Base-by-base conservation (phyloP, 306 rosid genomes). In the Corylus avellana region DNA sequence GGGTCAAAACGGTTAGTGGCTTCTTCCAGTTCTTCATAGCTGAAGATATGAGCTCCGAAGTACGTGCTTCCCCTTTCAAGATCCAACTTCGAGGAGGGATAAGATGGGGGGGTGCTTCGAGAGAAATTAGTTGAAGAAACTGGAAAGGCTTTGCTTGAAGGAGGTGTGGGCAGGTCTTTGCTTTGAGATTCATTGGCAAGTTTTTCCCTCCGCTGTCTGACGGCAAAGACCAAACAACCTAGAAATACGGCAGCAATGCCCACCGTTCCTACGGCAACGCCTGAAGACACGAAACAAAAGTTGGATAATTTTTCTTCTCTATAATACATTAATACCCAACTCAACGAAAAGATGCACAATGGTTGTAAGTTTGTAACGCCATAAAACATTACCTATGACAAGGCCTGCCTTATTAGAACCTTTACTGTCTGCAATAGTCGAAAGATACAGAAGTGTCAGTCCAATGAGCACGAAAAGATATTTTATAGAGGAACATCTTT, bases 41-140 rank as follows among this genome's bases (percentile, higher is more conserved):
- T 91, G 81, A 92, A 95, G 66, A 95, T 89, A 73, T 86, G 89
- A 61, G 86, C 89, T 69, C 91, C 97, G 81, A 81, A 91, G 88
- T 95, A 91, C 82, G 75, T 80, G 83, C 94, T 88, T 35, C 78
- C 85, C 8, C 68, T 87, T 20, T 84, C 81, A 70, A 82, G 55
- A 18, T 75, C 88, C 4, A 88, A 73, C 73, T 71, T 90, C 58
- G 91, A 83, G 76, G 86, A 77, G 16, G 89, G 80, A 77, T 88
- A 91, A 77, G 98, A 79, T 35, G 94, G 90, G 70, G 94, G 90
- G 70, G 75, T 81, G 84, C 85, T 95, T 55, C 78, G 92, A 49
- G 91, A 82, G 51, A 77, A 73, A 62, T 53, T 73, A 20, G 90
- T 85, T 10, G 84, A 83, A 20, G 94, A 67, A 56, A 86, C 64